A percentile compares a stretch with the other conserved stretches of the same genome.
Evolutionary conservation across 148 eudicot species (phyloP).

Genomic region (Hydrangea macrophylla): DNA sequence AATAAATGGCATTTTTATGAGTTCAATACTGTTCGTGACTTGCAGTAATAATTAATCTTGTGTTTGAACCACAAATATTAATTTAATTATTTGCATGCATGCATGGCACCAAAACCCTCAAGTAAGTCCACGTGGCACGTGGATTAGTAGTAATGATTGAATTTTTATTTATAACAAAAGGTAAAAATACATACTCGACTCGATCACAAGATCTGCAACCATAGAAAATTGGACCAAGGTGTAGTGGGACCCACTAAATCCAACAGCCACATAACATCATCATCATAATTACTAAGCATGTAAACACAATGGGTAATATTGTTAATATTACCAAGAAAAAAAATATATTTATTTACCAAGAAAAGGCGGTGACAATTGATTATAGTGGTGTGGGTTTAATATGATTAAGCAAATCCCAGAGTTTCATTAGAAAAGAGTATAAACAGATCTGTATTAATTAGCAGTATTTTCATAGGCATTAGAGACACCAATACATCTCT

Average conservation of each 20-base stretch:
- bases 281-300: conserved; percentile 23
- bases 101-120: conserved; percentile 43
- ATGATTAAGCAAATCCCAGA: conserved; percentile 32
- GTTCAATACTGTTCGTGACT: conserved; percentile 29
- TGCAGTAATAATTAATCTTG: neutral
- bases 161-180: neutral
- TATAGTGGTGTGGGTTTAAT: conserved; percentile 5
- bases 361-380: conserved; percentile 18
- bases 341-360: neutral
- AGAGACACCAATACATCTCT: conserved; percentile 8
- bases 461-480: conserved; percentile 16
- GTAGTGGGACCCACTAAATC: conserved; percentile 49
- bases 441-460: neutral
- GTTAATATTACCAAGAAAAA: neutral
- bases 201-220: neutral
- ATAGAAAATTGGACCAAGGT: conserved; percentile 17
- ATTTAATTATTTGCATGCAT: conserved; percentile 32
- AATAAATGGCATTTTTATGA: conserved; percentile 28
- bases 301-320: neutral
- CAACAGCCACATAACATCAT: conserved; percentile 27
- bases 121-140: conserved; percentile 45
- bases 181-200: neutral
- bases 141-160: conserved; percentile 33
- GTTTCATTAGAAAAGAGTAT: conserved; percentile 13
- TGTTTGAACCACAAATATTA: conserved; percentile 10